Base-by-base conservation (phyloP, 108 stramenopile genomes). In the Cyclotella atomus region DNA sequence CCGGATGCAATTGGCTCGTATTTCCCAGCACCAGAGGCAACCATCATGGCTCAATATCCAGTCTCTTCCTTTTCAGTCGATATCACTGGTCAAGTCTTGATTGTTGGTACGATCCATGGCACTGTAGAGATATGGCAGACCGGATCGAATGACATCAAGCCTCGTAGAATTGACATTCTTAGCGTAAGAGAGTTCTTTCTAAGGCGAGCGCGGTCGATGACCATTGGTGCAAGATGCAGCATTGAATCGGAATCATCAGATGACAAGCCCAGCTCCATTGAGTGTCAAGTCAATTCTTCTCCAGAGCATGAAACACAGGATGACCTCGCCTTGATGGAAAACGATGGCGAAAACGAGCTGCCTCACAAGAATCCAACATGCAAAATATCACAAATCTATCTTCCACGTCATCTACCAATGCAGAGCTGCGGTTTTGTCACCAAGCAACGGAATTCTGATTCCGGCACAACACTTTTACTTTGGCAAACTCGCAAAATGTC, bases 381-480 rank as follows among this genome's bases (percentile, higher is more conserved):
- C 47, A 66, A 66, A 66, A 73, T 82, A 57, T 69, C 67, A 4
- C 61, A 65, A 66, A 72, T 82, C 28, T 65, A 54, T 43, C 63
- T 83, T 21, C 77, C 89, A 8, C 65, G 57, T 20, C 84, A 88
- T 74, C 68, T 71, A 21, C 55, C 85, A 17, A 55, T 84, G 19
- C 79, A 85, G 1, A 30, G 64, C 19, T 68, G 71, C 49, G 88
- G 90, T 2, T 87, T 91, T 71, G 70, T 88, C 28, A 88, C 88
- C 15, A 56, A 85, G n/a, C 85, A 88, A 43, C 79, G 87, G 45
- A 61, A 65, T 64, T 61, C 61, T 32, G 63, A 60, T 9, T 59
- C 68, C 15, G 87, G 85, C 1, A 85, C 84, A 12, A 75, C 86
- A 15, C 72, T 91, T 33, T 43, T 87, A 24, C 30, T 88, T 9